Percentiles rank a stretch among this genome's conserved stretches.
phyloP scores from a whole-genome alignment of 129 eudicot genomes.

The Artemisia argyi region DNA sequence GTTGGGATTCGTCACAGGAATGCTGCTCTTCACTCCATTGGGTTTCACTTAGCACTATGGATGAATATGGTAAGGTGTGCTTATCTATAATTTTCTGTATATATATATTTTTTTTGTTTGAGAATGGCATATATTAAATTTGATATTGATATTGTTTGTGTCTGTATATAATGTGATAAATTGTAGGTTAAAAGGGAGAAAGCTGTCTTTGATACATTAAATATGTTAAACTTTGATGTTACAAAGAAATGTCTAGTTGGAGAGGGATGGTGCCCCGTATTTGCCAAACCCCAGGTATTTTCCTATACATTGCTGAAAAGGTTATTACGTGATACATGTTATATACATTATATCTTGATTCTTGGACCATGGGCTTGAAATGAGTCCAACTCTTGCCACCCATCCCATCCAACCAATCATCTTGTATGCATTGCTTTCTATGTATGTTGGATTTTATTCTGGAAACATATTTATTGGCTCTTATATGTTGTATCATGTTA shows the following conservation, averaged over 20 bases:
- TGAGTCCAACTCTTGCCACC: too few relatives aligned
- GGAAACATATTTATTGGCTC: not conserved
- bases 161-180: constrained; percentile 18
- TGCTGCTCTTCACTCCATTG: constrained; percentile 74
- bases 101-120: not conserved
- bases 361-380: too few relatives aligned
- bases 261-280: constrained; percentile 98
- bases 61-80: constrained; percentile 70
- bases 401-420: too few relatives aligned
- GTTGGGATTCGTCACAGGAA: constrained; percentile 92
- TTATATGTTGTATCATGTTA: constrained; percentile 9
- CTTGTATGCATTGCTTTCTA: not conserved
- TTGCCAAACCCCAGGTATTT: constrained; percentile 85
- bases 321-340: too few relatives aligned
- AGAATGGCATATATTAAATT: constrained; percentile 15
- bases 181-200: constrained; percentile 96
- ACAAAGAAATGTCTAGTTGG: constrained; percentile 99
- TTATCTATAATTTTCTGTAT: constrained; percentile 11
- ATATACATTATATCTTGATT: too few relatives aligned
- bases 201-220: constrained; percentile 93
- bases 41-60: constrained; percentile 73
- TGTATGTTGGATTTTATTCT: not conserved
- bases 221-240: constrained; percentile 97
- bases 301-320: not conserved
- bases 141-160: constrained; percentile 23